Base-by-base conservation (phyloP, 805 yeast genomes). In the Sugiyamaella floridensis region DNA sequence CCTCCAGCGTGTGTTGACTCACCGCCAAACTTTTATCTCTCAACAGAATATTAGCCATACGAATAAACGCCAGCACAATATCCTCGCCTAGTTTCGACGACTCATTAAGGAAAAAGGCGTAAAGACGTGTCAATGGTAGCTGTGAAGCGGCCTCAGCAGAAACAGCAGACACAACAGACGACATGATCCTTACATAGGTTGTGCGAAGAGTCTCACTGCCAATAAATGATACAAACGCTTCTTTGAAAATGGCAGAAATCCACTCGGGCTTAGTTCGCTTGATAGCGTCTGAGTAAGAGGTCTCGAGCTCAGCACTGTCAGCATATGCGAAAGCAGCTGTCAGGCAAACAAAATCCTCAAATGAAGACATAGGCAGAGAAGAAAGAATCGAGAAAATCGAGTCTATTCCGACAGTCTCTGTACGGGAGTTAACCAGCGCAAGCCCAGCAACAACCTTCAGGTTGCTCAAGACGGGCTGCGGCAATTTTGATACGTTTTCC, bases 1-100 rank as follows among this genome's bases (percentile, higher is more conserved):
- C 60, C 64, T 88, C 96, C 16, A 83, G 68, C 0, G 80, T 65
- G 62, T 83, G 85, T 64, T 88, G 96, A 3, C 79, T 71, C 47
- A 87, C 73, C 1, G 78, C 58, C 84, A 86, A 80, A 0, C 77
- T 59, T 50, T 77, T 75, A 6, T 78, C 78, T 9, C 77, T 67
- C 15, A 85, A 65, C 8, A 78, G 50, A 4, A 46, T 43, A 32
- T n/a, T 43, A 16, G 5, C 47, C 41, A 15, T 34, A 40, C 43
- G 47, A 4, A n/a, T 22, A 16, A 47, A 26, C 1, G 56, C 32
- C 19, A 34, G 11, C 10, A 34, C 10, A 18, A 47, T 3, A 9
- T 12, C 12, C 29, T 48, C 51, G 5, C 40, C 14, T 29, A 37
- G 22, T 7, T 14, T 28, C n/a, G 8, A 29, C 37, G 43, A n/a